phyloP scores from a whole-genome alignment of 2,329 filamentous ascomycete genomes.

The Rosellinia necatrix region DNA sequence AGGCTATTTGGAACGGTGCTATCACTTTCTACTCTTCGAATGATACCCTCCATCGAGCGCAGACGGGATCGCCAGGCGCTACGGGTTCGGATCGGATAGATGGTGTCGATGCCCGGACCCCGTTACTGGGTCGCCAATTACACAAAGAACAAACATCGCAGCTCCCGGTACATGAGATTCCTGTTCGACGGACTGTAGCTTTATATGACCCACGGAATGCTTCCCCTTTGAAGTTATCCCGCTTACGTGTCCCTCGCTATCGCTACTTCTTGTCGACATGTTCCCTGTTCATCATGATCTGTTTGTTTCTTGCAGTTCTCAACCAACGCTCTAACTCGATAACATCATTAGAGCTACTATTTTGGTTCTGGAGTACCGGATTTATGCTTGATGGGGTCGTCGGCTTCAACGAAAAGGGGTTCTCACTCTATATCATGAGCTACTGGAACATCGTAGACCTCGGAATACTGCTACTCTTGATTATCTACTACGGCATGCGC shows the following conservation, averaged over 20 bases:
- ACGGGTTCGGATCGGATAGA: slow-evolving; percentile 41
- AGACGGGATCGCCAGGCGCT: slow-evolving; percentile 37
- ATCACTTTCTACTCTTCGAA: slow-evolving; percentile 92
- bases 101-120: slow-evolving; percentile 53
- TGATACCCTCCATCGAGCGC: slow-evolving; percentile 77
- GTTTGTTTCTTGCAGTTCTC: slow-evolving; percentile 83
- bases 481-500: slow-evolving; percentile 88
- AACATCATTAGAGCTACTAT: slow-evolving; percentile 81
- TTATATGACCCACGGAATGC: slow-evolving; percentile 90
- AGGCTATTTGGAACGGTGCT: slow-evolving; percentile 94
- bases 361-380: slow-evolving; percentile 97
- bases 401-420: slow-evolving; percentile 95
- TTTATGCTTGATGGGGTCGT: slow-evolving; percentile 97
- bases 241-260: slow-evolving; percentile 88
- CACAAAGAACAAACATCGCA: slow-evolving; percentile 40
- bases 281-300: slow-evolving; percentile 83
- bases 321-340: slow-evolving; percentile 76
- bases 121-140: slow-evolving; percentile 51
- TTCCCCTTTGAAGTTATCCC: slow-evolving; percentile 87
- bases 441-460: slow-evolving; percentile 97
- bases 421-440: slow-evolving; percentile 94
- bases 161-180: slow-evolving; percentile 43
- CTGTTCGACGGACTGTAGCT: slow-evolving; percentile 74
- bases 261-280: slow-evolving; percentile 87
- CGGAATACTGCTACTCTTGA: slow-evolving; percentile 82